Evolutionary conservation across 805 yeast species (phyloP).

Genomic region (Barnettozyma siamensis): DNA sequence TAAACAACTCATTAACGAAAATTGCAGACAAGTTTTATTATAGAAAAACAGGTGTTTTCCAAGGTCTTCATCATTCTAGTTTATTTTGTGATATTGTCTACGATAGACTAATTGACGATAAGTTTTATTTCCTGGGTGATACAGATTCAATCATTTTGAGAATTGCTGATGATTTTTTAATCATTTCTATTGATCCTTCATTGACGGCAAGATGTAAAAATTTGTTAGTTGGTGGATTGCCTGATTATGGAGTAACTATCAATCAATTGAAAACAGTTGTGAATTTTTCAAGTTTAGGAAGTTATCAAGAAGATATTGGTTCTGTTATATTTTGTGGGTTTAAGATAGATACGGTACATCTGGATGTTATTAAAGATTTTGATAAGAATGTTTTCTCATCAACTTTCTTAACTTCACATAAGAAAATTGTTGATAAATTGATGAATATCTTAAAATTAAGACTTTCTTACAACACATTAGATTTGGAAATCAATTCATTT

Average conservation of each 20-base stretch:
- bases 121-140: conserved; percentile 19
- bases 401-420: conserved; percentile 11
- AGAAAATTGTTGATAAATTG: conserved; percentile 8
- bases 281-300: conserved; percentile 19
- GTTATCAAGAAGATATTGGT: conserved; percentile 1
- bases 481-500: conserved; percentile 17
- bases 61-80: conserved; percentile 76
- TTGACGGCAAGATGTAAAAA: conserved; percentile 28
- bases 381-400: conserved; percentile 16
- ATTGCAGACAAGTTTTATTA: conserved; percentile 32
- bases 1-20: conserved; percentile 43
- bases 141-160: conserved; percentile 43
- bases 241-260: conserved; percentile 24
- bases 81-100: conserved; percentile 69
- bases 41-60: conserved; percentile 72
- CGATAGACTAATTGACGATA: conserved; percentile 46
- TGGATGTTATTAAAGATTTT: conserved; percentile 32
- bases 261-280: conserved; percentile 37
- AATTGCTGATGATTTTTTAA: conserved; percentile 79
- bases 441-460: conserved; percentile 27
- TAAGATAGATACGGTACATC: conserved; percentile 27
- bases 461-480: conserved; percentile 27
- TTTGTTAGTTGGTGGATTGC: conserved; percentile 32
- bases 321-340: conserved; percentile 38
- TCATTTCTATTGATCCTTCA: conserved; percentile 44